These are phyloP conservation scores for Asterionellopsis glacialis DNA, from an alignment of 108 stramenopile species.

Conservation along the genomic window DNA sequence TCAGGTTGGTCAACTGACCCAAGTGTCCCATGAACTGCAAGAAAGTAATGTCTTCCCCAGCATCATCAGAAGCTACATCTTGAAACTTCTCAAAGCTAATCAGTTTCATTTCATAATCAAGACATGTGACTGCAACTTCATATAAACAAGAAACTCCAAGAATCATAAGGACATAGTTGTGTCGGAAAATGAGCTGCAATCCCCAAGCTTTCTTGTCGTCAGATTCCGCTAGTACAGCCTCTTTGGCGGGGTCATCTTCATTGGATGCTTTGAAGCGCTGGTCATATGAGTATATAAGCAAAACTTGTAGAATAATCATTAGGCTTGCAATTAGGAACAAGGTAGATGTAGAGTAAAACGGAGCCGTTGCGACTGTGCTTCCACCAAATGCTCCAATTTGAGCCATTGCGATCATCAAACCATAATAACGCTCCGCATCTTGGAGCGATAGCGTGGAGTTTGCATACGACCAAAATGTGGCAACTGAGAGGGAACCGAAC, in stretches of 20 bases:
- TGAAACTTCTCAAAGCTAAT: constrained; percentile 73
- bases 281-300: constrained; percentile 40
- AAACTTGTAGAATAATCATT: constrained; percentile 31
- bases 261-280: constrained; percentile 22
- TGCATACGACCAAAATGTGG: constrained; percentile 93
- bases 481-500: constrained; percentile 91
- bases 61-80: constrained; percentile 4
- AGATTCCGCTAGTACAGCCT: background rate
- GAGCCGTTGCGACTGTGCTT: constrained; percentile 60
- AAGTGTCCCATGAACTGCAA: constrained; percentile 88
- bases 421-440: constrained; percentile 89
- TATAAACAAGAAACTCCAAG: constrained; percentile 92
- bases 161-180: constrained; percentile 89
- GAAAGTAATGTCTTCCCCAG: constrained; percentile 42
- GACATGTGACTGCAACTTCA: constrained; percentile 90
- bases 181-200: constrained; percentile 67
- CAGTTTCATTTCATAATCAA: constrained; percentile 97
- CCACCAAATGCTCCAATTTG: constrained; percentile 92
- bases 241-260: constrained; percentile 1
- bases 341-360: constrained; percentile 11
- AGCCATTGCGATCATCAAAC: constrained; percentile 90
- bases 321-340: constrained; percentile 40
- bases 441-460: constrained; percentile 85
- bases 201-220: constrained; percentile 32
- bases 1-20: constrained; percentile 84